Evolutionary conservation across 2,329 filamentous ascomycete species (phyloP).

Genomic region (Aureobasidium subglaciale): DNA sequence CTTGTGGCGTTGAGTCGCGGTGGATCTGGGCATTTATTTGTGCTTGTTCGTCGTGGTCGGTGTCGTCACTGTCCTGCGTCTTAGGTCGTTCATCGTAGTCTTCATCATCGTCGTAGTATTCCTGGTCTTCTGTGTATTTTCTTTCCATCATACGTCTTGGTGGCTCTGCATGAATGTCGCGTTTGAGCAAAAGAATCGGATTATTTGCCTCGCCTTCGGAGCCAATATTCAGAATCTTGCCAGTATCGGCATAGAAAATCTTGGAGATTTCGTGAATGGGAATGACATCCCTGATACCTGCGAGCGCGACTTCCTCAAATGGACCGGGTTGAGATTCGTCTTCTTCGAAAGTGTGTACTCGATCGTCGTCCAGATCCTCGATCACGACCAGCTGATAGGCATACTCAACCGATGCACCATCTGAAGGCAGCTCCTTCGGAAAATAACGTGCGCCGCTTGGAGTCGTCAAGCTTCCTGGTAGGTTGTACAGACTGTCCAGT

Average conservation of each 20-base stretch:
- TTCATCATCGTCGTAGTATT: constrained; percentile 29
- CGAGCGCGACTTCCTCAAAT: constrained; percentile 54
- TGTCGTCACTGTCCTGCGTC: constrained; percentile 5
- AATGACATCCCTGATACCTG: constrained; percentile 60
- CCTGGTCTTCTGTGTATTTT: constrained; percentile 27
- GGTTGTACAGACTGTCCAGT: constrained; percentile 46
- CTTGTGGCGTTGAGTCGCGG: constrained; percentile 33
- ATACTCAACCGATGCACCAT: constrained; percentile 54
- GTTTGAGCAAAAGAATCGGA: constrained; percentile 66
- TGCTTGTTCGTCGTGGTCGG: constrained; percentile 33
- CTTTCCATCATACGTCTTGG: constrained; percentile 51
- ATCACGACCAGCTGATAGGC: constrained; percentile 75
- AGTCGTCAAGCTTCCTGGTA: constrained; percentile 24
- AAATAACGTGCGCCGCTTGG: constrained; percentile 19
- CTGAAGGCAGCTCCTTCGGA: constrained; percentile 28
- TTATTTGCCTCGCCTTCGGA: constrained; percentile 61
- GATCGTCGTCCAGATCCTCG: constrained; percentile 70
- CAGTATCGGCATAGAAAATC: constrained; percentile 88
- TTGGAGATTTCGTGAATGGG: constrained; percentile 74
- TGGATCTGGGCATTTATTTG: constrained; percentile 39
- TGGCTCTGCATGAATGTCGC: constrained; percentile 58
- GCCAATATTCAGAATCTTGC: constrained; percentile 79
- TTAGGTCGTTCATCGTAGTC: constrained; percentile 24
- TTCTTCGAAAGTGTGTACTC: constrained; percentile 61
- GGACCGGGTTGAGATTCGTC: constrained; percentile 47